phyloP scores from a whole-genome alignment of 2,329 filamentous ascomycete species.

The Lachnellula willkommii region DNA sequence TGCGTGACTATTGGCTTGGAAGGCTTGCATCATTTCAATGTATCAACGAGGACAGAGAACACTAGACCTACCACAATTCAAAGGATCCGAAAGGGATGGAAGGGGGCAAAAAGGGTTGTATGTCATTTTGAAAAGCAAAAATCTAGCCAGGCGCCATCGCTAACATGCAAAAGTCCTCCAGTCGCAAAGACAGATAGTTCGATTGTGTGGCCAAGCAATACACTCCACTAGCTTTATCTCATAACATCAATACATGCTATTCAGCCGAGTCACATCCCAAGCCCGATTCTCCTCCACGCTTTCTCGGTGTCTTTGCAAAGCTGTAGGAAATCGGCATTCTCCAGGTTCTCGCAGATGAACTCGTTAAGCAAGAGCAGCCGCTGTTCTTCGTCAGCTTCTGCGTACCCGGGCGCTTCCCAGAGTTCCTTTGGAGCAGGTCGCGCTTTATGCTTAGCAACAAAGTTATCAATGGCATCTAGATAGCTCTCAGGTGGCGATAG shows the following conservation, averaged over 20 bases:
- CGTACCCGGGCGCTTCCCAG: conserved; percentile 25
- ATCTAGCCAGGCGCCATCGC: background rate
- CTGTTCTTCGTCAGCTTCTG: conserved; percentile 31
- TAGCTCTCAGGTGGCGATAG: conserved; percentile 17
- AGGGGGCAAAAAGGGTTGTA: background rate
- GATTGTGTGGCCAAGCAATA: background rate
- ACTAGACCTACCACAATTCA: background rate
- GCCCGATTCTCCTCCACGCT: conserved; percentile 43
- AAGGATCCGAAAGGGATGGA: background rate
- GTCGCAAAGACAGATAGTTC: background rate
- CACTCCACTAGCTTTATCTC: background rate
- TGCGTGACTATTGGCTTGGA: background rate
- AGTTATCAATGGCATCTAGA: conserved; percentile 18
- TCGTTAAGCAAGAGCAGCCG: conserved; percentile 41
- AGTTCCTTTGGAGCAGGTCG: conserved; percentile 22
- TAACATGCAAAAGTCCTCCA: background rate
- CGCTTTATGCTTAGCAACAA: conserved; percentile 21
- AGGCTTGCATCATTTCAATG: background rate
- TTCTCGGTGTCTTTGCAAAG: conserved; percentile 46
- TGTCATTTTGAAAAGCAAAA: background rate
- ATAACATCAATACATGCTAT: background rate
- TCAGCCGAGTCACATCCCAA: conserved; percentile 32
- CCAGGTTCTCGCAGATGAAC: conserved; percentile 45
- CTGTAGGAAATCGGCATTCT: conserved; percentile 43
- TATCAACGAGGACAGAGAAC: no score